Base-by-base conservation (phyloP, 768 basidiomycete genomes). In the Pisolithus microcarpus region DNA sequence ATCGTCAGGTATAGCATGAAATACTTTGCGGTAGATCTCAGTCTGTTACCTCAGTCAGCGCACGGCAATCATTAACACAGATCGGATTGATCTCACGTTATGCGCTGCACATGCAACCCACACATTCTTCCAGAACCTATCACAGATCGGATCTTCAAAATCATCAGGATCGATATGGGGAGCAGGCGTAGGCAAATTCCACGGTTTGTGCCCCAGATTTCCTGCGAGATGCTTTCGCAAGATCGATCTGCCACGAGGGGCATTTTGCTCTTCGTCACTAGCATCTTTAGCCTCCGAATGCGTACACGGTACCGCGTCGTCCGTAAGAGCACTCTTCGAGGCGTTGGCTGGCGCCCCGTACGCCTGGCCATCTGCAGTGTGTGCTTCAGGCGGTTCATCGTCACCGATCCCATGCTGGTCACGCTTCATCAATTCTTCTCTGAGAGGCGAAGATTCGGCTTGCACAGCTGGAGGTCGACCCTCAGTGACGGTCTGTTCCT, bases 1-100 rank as follows among this genome's bases (percentile, higher is more conserved):
- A 64, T 99, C 94, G 65, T 98, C 95, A 5, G 96, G 95, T 49
- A 94, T 73, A 34, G 87, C 85, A 59, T 91, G 85, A 73, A 99
- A 99, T 4, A 97, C 92, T 63, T 89, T 94, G 50, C 93, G 85
- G 70, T 81, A 97, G 56, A 97, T 91, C 64, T 95, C 90, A 54
- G 95, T 99, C 92, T 94, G 53, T 10, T 51, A 11, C 5, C n/a
- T 7, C 15, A 7, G 55, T 10, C 43, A n/a, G 26, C 23, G 21
- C 11, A 47, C 5, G 3, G 18, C 21, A 44, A 30, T n/a, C 21
- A 23, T 23, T 4, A 4, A n/a, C 15, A 30, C 26, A 18, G 40
- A 44, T 11, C 13, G 24, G 39, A 23, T 16, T 30, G 54, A 31
- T 30, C 87, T 55, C 48, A 94, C 92, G 65, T 98, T 99, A 59